These are phyloP conservation scores for Delonix regia DNA, from an alignment of 306 rosid genomes.

Conservation along the genomic window DNA sequence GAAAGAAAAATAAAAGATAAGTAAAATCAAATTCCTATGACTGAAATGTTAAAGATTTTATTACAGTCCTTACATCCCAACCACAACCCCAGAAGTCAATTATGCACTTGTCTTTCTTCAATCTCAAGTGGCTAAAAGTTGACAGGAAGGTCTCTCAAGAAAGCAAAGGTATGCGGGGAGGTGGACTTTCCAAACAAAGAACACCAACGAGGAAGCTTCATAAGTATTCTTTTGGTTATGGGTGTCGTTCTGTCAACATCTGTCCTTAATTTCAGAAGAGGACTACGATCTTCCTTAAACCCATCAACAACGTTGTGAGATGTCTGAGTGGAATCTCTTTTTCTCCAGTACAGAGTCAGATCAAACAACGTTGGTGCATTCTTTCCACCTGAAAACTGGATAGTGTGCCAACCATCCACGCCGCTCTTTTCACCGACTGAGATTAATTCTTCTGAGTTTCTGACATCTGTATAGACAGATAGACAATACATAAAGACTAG, in stretches of 20 bases:
- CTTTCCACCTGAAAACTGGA: constrained; percentile 88
- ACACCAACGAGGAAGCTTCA: constrained; percentile 88
- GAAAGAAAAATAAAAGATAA: neutral
- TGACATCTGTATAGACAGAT: constrained; percentile 40
- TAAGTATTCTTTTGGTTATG: constrained; percentile 57
- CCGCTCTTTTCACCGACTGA: constrained; percentile 54
- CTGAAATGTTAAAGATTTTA: constrained; percentile 19
- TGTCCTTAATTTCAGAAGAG: constrained; percentile 85
- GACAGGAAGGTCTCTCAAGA: constrained; percentile 70
- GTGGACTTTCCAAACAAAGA: constrained; percentile 92
- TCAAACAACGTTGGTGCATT: constrained; percentile 63
- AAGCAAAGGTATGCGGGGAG: constrained; percentile 74
- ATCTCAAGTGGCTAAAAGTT: constrained; percentile 47
- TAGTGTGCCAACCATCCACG: constrained; percentile 71
- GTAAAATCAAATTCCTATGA: constrained; percentile 10
- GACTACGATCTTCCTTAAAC: constrained; percentile 4
- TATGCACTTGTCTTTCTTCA: neutral
- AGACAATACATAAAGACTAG: neutral
- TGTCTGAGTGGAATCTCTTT: constrained; percentile 38
- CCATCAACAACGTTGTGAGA: constrained; percentile 15
- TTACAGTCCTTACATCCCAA: neutral
- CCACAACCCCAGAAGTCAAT: neutral
- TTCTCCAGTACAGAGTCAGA: constrained; percentile 64
- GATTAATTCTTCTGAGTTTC: constrained; percentile 62
- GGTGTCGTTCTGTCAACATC: constrained; percentile 66